Evolutionary conservation across 2,329 filamentous ascomycete species (phyloP).

Genomic region (Diaporthe citri): DNA sequence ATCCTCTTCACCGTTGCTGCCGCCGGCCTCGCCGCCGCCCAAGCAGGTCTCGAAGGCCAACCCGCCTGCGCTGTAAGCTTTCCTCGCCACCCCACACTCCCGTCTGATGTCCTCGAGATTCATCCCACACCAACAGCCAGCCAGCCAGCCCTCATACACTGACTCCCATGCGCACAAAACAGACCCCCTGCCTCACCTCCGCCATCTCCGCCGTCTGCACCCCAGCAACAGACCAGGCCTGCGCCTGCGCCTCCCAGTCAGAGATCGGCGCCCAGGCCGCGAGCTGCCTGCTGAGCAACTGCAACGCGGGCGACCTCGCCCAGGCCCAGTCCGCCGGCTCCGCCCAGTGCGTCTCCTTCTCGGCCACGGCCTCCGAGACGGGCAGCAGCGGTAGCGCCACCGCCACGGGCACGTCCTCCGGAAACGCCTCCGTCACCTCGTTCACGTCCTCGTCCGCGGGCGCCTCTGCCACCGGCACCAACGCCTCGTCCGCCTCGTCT

Average conservation of each 20-base stretch:
- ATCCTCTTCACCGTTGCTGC: conserved; percentile 45
- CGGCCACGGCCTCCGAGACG: conserved; percentile 41
- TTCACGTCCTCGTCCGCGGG: conserved; percentile 23
- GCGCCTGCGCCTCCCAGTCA: conserved; percentile 61
- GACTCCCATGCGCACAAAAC: background rate
- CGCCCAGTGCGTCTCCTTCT: conserved; percentile 49
- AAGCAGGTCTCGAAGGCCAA: conserved; percentile 51
- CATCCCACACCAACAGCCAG: no score
- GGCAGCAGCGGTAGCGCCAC: conserved; percentile 35
- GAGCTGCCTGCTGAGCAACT: conserved; percentile 50
- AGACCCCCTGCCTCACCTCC: conserved; percentile 61
- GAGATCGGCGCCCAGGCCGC: conserved; percentile 48
- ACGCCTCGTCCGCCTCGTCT: background rate
- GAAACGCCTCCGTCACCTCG: conserved; percentile 23
- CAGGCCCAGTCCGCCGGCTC: conserved; percentile 49
- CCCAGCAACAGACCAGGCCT: conserved; percentile 57
- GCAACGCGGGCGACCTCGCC: conserved; percentile 46
- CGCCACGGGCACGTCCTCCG: conserved; percentile 20
- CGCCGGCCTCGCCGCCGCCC: conserved; percentile 48
- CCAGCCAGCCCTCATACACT: no score
- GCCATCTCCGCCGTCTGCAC: conserved; percentile 63
- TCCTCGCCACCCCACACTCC: background rate
- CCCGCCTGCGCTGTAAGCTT: conserved; percentile 53
- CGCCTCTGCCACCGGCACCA: conserved; percentile 1
- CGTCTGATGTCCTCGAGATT: no score